Conservation (phyloP, 148 eudicot genomes). For the Camellia lanceoleosa region DNA sequence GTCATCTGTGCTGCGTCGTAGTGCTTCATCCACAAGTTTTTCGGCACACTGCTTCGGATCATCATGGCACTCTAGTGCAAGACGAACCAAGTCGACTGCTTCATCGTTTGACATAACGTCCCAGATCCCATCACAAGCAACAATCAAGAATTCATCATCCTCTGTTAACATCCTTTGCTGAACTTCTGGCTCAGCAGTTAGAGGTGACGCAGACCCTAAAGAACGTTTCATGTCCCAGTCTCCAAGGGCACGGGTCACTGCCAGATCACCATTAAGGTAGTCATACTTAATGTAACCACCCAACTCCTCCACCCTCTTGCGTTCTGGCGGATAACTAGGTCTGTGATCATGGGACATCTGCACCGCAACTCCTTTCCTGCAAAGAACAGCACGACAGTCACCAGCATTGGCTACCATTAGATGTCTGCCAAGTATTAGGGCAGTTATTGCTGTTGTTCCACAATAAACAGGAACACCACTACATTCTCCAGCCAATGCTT, state of each 20-base stretch:
- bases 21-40: conserved; percentile 37
- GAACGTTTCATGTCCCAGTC: conserved; percentile 51
- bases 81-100: conserved; percentile 35
- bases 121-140: conserved; percentile 53
- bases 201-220: conserved; percentile 29
- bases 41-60: conserved; percentile 36
- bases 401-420: conserved; percentile 47
- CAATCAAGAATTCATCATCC: conserved; percentile 48
- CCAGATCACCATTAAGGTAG: conserved; percentile 42
- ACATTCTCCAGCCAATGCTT: conserved; percentile 42
- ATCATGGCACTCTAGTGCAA: conserved; percentile 25
- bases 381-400: conserved; percentile 51
- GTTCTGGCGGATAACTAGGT: conserved; percentile 29
- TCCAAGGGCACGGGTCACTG: conserved; percentile 46
- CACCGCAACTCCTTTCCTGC: conserved; percentile 43
- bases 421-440: conserved; percentile 38
- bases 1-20: conserved; percentile 24
- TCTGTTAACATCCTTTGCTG: conserved; percentile 28
- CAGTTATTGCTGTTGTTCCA: conserved; percentile 54
- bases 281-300: conserved; percentile 44
- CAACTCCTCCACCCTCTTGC: conserved; percentile 32
- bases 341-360: conserved; percentile 45
- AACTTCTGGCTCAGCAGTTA: conserved; percentile 46
- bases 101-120: conserved; percentile 45
- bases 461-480: conserved; percentile 24